Evolutionary conservation across 805 yeast species (phyloP).

Genomic region (Lipomyces lipofer): DNA sequence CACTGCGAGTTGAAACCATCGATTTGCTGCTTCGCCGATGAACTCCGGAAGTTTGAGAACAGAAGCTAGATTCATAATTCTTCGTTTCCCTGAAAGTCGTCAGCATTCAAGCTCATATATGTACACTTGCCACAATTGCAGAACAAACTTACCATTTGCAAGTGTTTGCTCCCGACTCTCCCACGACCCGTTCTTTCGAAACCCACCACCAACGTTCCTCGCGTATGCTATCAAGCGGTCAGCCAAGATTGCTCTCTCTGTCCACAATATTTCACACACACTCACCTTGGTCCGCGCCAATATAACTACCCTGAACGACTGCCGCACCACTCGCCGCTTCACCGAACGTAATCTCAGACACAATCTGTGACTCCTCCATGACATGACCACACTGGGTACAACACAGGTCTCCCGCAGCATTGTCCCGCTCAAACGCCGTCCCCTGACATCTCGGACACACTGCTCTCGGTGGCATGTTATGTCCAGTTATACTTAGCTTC

Average conservation of each 20-base stretch:
- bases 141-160: conserved; percentile 53
- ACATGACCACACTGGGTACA: conserved; percentile 86
- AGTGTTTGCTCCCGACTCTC: conserved; percentile 90
- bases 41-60: conserved; percentile 80
- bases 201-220: conserved; percentile 48
- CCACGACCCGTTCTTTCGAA: conserved; percentile 38
- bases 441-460: conserved; percentile 24
- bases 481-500: too few species aligned
- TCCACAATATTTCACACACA: too few species aligned
- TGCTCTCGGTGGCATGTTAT: conserved; percentile 15
- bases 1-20: conserved; percentile 86
- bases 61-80: conserved; percentile 76
- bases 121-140: neutral
- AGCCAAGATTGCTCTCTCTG: neutral
- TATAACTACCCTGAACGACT: conserved; percentile 90
- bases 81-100: conserved; percentile 51
- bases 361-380: conserved; percentile 88
- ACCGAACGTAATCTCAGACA: conserved; percentile 91
- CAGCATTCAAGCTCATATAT: too few species aligned
- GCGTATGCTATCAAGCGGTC: conserved; percentile 20
- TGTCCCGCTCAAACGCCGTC: conserved; percentile 29
- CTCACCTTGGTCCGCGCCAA: conserved; percentile 73
- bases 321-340: conserved; percentile 94
- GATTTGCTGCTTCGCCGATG: conserved; percentile 80
- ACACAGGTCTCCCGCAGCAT: conserved; percentile 54